Percentiles rank a stretch among this genome's conserved stretches.
These are phyloP conservation scores for Chaetoceros muelleri DNA, from an alignment of 108 stramenopile species.

Conservation along the genomic window DNA sequence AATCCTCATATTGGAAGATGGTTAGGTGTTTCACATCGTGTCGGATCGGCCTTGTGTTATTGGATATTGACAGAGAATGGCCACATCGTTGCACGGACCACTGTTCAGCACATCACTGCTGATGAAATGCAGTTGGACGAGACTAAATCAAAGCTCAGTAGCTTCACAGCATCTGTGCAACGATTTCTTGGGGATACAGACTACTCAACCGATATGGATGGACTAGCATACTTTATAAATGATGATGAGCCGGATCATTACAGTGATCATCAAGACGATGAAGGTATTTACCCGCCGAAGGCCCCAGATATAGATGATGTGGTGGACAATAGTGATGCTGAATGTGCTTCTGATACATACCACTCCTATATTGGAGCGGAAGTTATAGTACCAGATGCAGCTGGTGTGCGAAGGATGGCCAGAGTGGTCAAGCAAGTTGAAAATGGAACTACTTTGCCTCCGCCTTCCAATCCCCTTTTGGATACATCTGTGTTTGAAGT, in stretches of 20 bases:
- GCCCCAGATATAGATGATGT: not conserved
- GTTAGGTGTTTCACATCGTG: no score
- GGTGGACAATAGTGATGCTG: constrained; percentile 1
- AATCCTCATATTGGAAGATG: no score
- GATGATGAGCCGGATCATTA: no score
- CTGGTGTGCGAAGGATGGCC: not conserved
- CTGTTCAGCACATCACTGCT: constrained; percentile 17
- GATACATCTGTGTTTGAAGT: constrained; percentile 11
- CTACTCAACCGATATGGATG: no score
- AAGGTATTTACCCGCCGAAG: no score
- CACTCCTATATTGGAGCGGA: not conserved
- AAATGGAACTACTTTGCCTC: not conserved
- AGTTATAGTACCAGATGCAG: not conserved
- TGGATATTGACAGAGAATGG: constrained; percentile 14
- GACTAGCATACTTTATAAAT: no score
- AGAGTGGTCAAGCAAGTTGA: not conserved
- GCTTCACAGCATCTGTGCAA: no score
- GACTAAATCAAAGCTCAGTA: no score
- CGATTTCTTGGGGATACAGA: no score
- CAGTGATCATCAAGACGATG: no score
- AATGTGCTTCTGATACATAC: not conserved
- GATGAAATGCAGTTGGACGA: no score
- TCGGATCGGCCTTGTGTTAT: no score
- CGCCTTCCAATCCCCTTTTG: constrained; percentile 7
- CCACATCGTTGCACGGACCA: constrained; percentile 12